Evolutionary conservation across 106 monocot genomes (phyloP).

Genomic region (Gastrodia elata): DNA sequence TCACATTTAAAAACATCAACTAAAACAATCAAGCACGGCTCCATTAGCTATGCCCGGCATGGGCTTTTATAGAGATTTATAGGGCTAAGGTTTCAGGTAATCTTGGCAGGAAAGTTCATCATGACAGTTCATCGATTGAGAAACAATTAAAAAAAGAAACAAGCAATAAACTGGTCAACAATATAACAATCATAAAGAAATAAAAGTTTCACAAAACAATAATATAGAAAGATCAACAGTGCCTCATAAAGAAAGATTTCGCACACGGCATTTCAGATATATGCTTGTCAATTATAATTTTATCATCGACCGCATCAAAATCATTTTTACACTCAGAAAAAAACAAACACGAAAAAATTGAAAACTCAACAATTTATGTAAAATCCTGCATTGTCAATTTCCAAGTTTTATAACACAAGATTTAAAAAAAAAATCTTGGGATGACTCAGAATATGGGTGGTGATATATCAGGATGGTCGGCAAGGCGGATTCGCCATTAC

Average conservation of each 20-base stretch:
- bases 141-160: no score
- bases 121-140: no score
- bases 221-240: no score
- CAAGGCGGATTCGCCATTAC: conserved; percentile 68
- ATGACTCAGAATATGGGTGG: conserved; percentile 81
- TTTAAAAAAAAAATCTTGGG: neutral
- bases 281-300: conserved; percentile 1
- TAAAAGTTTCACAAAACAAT: no score
- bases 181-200: no score
- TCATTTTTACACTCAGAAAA: neutral
- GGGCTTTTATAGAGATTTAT: no score
- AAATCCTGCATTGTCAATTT: neutral
- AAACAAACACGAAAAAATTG: neutral
- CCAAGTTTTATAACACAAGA: neutral
- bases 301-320: neutral
- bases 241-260: conserved; percentile 5
- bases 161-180: no score
- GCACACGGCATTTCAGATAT: conserved; percentile 4
- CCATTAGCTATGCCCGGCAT: no score
- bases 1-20: no score
- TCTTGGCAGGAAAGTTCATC: no score
- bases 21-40: no score
- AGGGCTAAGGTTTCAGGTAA: no score
- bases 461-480: conserved; percentile 81
- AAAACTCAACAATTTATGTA: neutral